Conservation (phyloP, 1,284 basidiomycete species). For the Cystobasidium slooffiae region DNA sequence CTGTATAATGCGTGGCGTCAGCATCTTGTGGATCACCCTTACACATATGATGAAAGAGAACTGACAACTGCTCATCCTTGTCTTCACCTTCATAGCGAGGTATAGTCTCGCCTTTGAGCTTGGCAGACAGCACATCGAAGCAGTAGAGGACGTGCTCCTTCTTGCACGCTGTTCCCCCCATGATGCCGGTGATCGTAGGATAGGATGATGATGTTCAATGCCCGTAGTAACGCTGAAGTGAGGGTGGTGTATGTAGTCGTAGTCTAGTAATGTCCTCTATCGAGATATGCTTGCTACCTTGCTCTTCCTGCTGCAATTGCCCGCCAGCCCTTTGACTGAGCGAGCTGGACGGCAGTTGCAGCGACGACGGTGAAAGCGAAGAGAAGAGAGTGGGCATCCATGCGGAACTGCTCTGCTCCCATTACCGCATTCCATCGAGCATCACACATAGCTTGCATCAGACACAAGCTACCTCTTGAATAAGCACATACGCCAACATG, state of each 20-base stretch:
- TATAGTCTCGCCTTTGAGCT: conserved; percentile 50
- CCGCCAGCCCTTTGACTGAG: too few species aligned
- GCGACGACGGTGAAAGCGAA: too few species aligned
- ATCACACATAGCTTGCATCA: neutral
- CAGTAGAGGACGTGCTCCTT: conserved; percentile 60
- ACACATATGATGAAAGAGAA: neutral
- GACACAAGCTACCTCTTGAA: neutral
- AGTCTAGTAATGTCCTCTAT: too few species aligned
- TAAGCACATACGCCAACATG: conserved; percentile 9
- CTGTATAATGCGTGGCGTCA: conserved; percentile 59
- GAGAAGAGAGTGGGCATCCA: too few species aligned
- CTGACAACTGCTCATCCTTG: conserved; percentile 47
- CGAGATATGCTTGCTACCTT: too few species aligned
- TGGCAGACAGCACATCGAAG: conserved; percentile 60
- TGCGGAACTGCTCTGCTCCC: too few species aligned
- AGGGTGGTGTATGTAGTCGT: neutral
- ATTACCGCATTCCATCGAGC: too few species aligned
- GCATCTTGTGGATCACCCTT: neutral
- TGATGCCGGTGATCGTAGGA: neutral
- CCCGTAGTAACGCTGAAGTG: neutral
- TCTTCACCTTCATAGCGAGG: conserved; percentile 51
- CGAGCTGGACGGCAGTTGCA: too few species aligned
- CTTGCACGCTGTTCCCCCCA: conserved; percentile 11
- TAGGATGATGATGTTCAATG: neutral
- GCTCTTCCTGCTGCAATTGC: too few species aligned